These are phyloP conservation scores for Alternaria brassicicola DNA, from an alignment of 2,329 filamentous ascomycete genomes.

Conservation along the genomic window DNA sequence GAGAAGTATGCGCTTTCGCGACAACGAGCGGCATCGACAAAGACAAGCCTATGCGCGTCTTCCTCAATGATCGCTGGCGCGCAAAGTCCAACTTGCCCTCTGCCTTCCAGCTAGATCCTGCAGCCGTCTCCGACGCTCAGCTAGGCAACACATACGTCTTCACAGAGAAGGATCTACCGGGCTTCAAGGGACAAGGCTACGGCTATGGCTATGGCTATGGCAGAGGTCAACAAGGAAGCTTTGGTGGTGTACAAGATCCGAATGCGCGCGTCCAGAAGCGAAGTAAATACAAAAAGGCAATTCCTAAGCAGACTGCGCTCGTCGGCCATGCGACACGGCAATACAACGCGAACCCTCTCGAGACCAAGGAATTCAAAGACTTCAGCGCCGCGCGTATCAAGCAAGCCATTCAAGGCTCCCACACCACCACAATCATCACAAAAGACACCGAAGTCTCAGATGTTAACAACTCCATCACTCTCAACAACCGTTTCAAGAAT, in stretches of 20 bases:
- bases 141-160: conserved; percentile 90
- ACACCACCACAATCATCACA: conserved; percentile 40
- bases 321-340: conserved; percentile 66
- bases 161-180: conserved; percentile 88
- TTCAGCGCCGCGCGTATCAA: conserved; percentile 51
- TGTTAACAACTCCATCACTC: conserved; percentile 32
- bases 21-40: conserved; percentile 37
- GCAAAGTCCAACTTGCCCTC: conserved; percentile 79
- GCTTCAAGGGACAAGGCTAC: conserved; percentile 64
- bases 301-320: conserved; percentile 58
- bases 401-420: conserved; percentile 53
- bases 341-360: conserved; percentile 58
- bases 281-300: conserved; percentile 45
- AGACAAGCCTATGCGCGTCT: conserved; percentile 64
- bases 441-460: conserved; percentile 33
- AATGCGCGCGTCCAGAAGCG: conserved; percentile 44
- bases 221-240: conserved; percentile 27
- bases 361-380: conserved; percentile 51
- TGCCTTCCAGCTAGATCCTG: conserved; percentile 80
- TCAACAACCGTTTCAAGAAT: conserved; percentile 41
- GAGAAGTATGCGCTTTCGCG: conserved; percentile 41
- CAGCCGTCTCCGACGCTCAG: conserved; percentile 56
- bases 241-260: conserved; percentile 37
- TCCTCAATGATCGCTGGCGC: conserved; percentile 68
- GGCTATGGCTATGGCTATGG: conserved; percentile 30